Evolutionary conservation across 106 monocot genomes (phyloP), one percentile per base, ranked within the genome.

Genomic region (Phalaenopsis equestris): DNA sequence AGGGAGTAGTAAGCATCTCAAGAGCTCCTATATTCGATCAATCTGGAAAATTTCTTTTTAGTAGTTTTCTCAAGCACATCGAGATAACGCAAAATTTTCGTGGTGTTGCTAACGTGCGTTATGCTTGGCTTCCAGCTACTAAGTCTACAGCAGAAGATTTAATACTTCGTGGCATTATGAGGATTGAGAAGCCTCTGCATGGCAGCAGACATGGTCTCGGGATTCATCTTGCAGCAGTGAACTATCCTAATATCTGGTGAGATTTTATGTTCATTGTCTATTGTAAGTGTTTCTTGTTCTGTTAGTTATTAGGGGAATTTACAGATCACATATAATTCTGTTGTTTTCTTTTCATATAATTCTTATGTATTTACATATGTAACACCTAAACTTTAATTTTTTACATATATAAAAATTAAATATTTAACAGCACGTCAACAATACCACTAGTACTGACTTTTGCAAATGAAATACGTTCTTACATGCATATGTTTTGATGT

Each of bases 81-180:
- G 85, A 90, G 58, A n/a, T 82, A 19, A 90, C 80, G 9, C 80
- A 82, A 79, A 84, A 41, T 76, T 65, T 42, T 30, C 85, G 93
- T 67, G 93, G 99, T 67, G 84, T 86, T 85, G 88, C 99, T 30
- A 99, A 99, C 87, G 86, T 95, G 15, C 85, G 88, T 46, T 95
- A 93, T 89, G 99, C 91, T 38, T 99, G 99, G 95, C 79, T 95
- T 75, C 68, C 95, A 84, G 88, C 86, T 77, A 85, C 89, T 23
- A 93, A 82, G 75, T 85, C 79, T 79, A 83, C 79, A 74, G 85
- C 88, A 41, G 87, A 91, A 68, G 86, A 84, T 10, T 67, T 94
- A 23, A 92, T 95, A 90, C 42, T 82, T 36, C 67, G 47, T n/a
- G 93, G 91, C 1, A 49, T 86, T 70, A 82, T 83, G 64, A 87